Evolutionary conservation across 257 asterid genomes (phyloP).

Genomic region (Plantago major): DNA sequence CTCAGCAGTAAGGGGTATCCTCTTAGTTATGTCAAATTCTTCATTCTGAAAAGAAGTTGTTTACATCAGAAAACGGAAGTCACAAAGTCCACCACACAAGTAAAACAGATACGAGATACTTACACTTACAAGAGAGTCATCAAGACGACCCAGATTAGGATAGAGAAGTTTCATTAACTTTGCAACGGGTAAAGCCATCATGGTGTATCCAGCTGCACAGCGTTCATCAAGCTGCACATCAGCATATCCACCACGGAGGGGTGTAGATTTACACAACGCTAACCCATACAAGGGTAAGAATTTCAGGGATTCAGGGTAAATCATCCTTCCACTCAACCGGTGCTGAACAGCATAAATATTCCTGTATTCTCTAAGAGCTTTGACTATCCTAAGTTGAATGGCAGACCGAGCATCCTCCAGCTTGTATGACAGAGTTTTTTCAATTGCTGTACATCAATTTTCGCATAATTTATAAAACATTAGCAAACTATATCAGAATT

Average conservation of each 20-base stretch:
- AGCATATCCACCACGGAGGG: slow-evolving; percentile 86
- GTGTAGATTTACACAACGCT: slow-evolving; percentile 67
- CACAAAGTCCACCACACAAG: slow-evolving; percentile 18
- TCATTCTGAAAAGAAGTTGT: slow-evolving; percentile 40
- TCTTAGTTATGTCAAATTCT: slow-evolving; percentile 45
- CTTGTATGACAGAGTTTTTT: slow-evolving; percentile 78
- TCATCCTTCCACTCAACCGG: slow-evolving; percentile 82
- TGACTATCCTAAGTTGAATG: slow-evolving; percentile 70
- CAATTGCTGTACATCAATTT: slow-evolving; percentile 69
- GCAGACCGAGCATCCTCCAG: slow-evolving; percentile 84
- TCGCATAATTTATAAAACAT: slow-evolving; percentile 8
- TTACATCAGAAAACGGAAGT: slow-evolving; percentile 23
- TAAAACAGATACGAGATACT: slow-evolving; percentile 19
- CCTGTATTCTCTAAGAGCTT: slow-evolving; percentile 89
- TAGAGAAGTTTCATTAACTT: slow-evolving; percentile 74
- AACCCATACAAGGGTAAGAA: slow-evolving; percentile 60
- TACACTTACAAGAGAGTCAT: slow-evolving; percentile 58
- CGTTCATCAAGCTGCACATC: slow-evolving; percentile 81
- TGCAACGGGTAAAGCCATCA: slow-evolving; percentile 77
- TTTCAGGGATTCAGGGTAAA: slow-evolving; percentile 83
- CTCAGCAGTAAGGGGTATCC: slow-evolving; percentile 73
- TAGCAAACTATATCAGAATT: background rate
- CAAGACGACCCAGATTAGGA: slow-evolving; percentile 62
- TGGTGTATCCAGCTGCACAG: slow-evolving; percentile 64
- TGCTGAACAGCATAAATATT: slow-evolving; percentile 93